Base-by-base conservation (phyloP, 129 eudicot genomes). In the Calendula officinalis region DNA sequence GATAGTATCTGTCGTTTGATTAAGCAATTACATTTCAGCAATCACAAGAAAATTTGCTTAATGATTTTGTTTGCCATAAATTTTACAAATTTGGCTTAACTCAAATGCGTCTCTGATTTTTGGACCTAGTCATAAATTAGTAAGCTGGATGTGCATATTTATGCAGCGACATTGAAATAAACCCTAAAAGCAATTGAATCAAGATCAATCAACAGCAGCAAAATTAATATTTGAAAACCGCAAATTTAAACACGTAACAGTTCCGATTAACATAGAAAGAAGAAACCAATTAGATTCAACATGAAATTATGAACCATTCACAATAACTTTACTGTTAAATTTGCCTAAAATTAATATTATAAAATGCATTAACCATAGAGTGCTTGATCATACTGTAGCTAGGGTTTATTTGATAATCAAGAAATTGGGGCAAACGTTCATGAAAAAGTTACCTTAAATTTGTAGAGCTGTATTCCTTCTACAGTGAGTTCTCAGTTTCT, bases 161-260 rank as follows among this genome's bases (percentile, higher is more conserved):
- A 66, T 12, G 33, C 41, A 33, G n/a, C 42, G 36, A 66, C 43
- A 39, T 67, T 13, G 35, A 67, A 41, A 44, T 68, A 56, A 56
- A 55, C 73, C 35, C 47, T 68, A 49, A 34, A 48, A 64, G 8
- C 41, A 47, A 47, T 10, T 10, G 16, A 64, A 49, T 27, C 5
- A 35, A 17, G 48, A 66, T 5, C 27, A 66, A 50, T 17, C 38
- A n/a, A 44, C 42, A 6, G 30, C 41, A 62, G 30, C 41, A 62
- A 50, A 49, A 49, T 3, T 65, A 6, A 49, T 17, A 22, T 48
- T 3, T 27, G 58, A 50, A 50, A 35, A 22, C 37, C 15, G 3
- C 42, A 12, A 12, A 36, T 49, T 36, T 33, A 64, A 16, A 15
- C n/a, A n/a, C n/a, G n/a, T n/a, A n/a, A n/a, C 14, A 47, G 6